phyloP scores from a whole-genome alignment of 352 stramenopile genomes.

The Phytopythium delawarense region DNA sequence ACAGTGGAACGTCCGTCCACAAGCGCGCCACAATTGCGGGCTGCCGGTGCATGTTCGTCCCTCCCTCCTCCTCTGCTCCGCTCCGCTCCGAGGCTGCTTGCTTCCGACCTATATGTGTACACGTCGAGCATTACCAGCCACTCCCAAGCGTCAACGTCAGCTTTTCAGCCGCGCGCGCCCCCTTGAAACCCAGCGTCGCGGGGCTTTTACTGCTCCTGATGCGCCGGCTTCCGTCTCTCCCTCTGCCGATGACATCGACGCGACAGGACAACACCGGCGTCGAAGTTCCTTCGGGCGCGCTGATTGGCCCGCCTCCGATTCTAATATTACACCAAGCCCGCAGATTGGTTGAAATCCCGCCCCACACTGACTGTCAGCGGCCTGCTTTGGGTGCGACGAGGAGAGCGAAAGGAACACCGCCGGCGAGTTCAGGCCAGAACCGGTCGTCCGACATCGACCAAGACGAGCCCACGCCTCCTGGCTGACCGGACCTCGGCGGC shows the following conservation, averaged over 20 bases:
- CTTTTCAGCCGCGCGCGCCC: background rate
- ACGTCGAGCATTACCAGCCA: background rate
- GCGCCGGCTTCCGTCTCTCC: conserved; percentile 5
- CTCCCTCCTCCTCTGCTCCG: background rate
- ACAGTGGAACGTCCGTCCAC: conserved; percentile 2
- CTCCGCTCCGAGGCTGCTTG: no score
- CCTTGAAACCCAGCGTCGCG: background rate
- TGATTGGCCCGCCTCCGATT: background rate
- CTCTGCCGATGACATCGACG: conserved; percentile 6
- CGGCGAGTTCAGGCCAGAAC: background rate
- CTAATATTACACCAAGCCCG: background rate
- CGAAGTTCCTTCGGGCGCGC: background rate
- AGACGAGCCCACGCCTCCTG: background rate
- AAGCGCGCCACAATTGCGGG: background rate
- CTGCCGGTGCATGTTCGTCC: background rate
- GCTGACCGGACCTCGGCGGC: no score
- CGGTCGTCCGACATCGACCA: background rate
- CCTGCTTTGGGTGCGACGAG: background rate
- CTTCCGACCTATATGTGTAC: background rate
- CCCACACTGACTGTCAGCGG: background rate
- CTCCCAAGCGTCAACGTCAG: background rate
- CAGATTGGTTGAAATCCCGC: background rate
- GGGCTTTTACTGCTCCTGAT: background rate
- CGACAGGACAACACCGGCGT: background rate
- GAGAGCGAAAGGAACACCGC: background rate